Base-by-base conservation (phyloP, 2,329 filamentous ascomycete species). In the Aspergillus ochraceus region DNA sequence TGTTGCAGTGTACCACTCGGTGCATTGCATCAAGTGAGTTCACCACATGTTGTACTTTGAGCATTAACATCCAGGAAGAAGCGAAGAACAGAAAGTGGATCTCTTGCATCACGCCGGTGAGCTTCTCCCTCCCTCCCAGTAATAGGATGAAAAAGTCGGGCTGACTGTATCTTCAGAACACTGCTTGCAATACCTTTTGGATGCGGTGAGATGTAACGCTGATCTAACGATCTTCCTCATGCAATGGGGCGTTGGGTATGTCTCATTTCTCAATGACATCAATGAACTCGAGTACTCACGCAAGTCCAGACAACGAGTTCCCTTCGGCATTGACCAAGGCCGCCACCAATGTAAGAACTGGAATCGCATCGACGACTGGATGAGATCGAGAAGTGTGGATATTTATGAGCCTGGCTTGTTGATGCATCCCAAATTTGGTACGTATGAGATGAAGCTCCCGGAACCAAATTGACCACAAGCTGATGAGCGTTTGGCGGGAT, bases 351-450 rank as follows among this genome's bases (percentile, higher is more conserved):
- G 56, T 29, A 32, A 22, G 2, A 20, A 53, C 20, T 58, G 56
- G 56, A 24, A 52, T 10, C 50, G 51, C n/a, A 54, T 58, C 14
- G 42, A 54, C 9, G 50, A 58, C 10, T 58, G 56, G 56, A 52
- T 52, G 45, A 49, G 46, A 11, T 17, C 47, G 24, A 50, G 50
- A 9, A 47, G 39, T 20, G 22, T 58, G 17, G 51, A 58, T 49
- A 47, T 53, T 9, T 53, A 54, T 45, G 24, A 47, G 14, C 56
- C 51, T 19, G 56, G 56, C 17, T 42, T 58, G 4, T n/a, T 58
- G 9, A 22, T 58, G 6, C 56, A 58, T 53, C 56, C 56, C 10
- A 54, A 22, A 2, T 49, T 58, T 17, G 56, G 56, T 58, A 26
- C 11, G 54, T 56, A 26, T 26, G 3, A 26, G 24, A 4, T 26